Base-by-base conservation (phyloP, 1,284 basidiomycete genomes). In the Pyrrhoderma lamaoense region DNA sequence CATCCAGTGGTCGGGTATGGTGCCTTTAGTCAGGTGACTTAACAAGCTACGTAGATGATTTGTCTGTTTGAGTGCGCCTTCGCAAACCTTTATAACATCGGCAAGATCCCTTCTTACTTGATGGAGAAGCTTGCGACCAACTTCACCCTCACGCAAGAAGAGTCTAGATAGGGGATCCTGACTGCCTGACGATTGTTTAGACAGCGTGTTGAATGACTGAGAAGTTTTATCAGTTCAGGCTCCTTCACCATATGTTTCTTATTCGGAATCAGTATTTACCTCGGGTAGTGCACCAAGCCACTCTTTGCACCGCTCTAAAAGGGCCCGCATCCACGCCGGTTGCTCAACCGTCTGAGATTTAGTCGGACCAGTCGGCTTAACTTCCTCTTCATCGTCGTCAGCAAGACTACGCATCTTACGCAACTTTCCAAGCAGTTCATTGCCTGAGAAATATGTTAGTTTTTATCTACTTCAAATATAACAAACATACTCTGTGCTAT, bases 251-350 rank as follows among this genome's bases (percentile, higher is more conserved):
- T 13, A 22, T 8, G 7, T 39, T 38, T n/a, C 19, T 35, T 19
- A 31, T 5, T 19, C 22, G 19, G 45, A 7, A 3, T n/a, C n/a
- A n/a, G n/a, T 25, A 66, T 80, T 60, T 60, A 91, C 92, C 51
- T 75, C 68, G 42, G 92, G 93, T 3, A 96, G 68, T 45, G 78
- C 74, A 5, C 70, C 71, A 36, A 93, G 73, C 90, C 92, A 95
- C 64, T 92, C 88, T 42, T 77, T 74, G 61, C 89, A 89, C 42
- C 89, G 82, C 42, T 86, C 82, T 50, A 84, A 74, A 34, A 96
- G 70, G 14, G 79, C 75, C 37, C 86, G 79, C 93, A 96, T 96
- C 93, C 93, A 96, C 0, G 86, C 87, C 2, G 93, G 93, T 62
- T 92, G 86, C 51, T 85, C 80, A 3, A 77, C 76, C 1, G 77